A percentile compares a stretch with the other conserved stretches of the same genome.
Evolutionary conservation across 192 early-diverging fungal genomes (phyloP).

Genomic region (Rhizoclosmatium globosum): DNA sequence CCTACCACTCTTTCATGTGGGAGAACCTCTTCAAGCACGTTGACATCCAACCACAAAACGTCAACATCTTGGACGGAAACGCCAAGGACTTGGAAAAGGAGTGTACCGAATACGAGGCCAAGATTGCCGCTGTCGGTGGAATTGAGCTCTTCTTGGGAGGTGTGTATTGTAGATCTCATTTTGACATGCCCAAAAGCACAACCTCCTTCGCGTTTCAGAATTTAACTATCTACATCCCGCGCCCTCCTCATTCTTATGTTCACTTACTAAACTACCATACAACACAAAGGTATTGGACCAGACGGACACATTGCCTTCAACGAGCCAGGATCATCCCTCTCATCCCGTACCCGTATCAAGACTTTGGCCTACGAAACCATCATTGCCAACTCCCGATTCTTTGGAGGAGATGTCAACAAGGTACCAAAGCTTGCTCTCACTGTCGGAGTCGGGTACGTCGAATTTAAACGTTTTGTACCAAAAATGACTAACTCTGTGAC

Average conservation of each 20-base stretch:
- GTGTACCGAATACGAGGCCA: slow-evolving; percentile 81
- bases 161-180: neutral
- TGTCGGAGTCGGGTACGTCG: slow-evolving; percentile 78
- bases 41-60: slow-evolving; percentile 81
- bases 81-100: slow-evolving; percentile 81
- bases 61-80: slow-evolving; percentile 88
- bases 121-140: slow-evolving; percentile 80
- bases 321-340: slow-evolving; percentile 86
- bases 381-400: slow-evolving; percentile 86
- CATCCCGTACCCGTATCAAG: slow-evolving; percentile 83
- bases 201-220: too few species aligned
- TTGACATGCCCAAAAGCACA: neutral
- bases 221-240: neutral
- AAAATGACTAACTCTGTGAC: neutral
- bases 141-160: slow-evolving; percentile 88
- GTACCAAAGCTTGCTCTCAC: slow-evolving; percentile 89
- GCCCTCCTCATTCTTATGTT: neutral
- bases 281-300: slow-evolving; percentile 74
- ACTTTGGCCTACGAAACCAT: slow-evolving; percentile 90
- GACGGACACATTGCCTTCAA: slow-evolving; percentile 95
- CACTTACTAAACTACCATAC: neutral
- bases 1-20: slow-evolving; percentile 94
- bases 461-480: neutral
- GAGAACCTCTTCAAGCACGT: slow-evolving; percentile 89
- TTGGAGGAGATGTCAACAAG: slow-evolving; percentile 82